These are phyloP conservation scores for Nadsonia commutata DNA, from an alignment of 1,139 yeast species.

Conservation along the genomic window DNA sequence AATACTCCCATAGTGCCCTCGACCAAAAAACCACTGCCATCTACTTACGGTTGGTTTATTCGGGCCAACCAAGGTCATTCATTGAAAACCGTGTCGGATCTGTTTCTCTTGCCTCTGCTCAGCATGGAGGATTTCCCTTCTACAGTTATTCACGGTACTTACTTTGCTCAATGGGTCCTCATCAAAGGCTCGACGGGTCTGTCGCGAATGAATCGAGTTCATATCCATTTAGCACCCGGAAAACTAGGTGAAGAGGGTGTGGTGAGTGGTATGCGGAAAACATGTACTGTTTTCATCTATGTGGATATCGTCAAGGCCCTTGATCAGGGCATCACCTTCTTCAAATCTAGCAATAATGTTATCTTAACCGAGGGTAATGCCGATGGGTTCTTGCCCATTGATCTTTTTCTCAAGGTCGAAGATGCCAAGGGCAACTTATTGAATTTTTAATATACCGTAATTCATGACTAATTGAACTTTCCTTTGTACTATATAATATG, in stretches of 20 bases:
- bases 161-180: conserved; percentile 36
- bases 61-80: conserved; percentile 95
- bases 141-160: conserved; percentile 59
- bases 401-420: conserved; percentile 29
- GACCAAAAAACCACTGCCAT: background rate
- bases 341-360: conserved; percentile 58
- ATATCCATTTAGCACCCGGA: conserved; percentile 62
- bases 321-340: conserved; percentile 38
- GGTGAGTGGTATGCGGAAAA: conserved; percentile 60
- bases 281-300: conserved; percentile 46
- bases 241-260: conserved; percentile 27
- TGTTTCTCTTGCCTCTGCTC: conserved; percentile 24
- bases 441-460: too few species aligned
- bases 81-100: conserved; percentile 34
- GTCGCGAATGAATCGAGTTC: conserved; percentile 59
- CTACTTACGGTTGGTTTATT: conserved; percentile 25
- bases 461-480: too few species aligned
- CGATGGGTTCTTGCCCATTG: conserved; percentile 35
- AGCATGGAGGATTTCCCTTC: conserved; percentile 26
- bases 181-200: conserved; percentile 48
- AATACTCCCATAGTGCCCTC: conserved; percentile 3
- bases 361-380: conserved; percentile 50
- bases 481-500: too few species aligned
- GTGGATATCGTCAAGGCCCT: conserved; percentile 39
- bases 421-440: conserved; percentile 6